Evolutionary conservation across 2,329 filamentous ascomycete species (phyloP), one percentile per base, ranked within the genome.

Genomic region (Aureobasidium zeae): DNA sequence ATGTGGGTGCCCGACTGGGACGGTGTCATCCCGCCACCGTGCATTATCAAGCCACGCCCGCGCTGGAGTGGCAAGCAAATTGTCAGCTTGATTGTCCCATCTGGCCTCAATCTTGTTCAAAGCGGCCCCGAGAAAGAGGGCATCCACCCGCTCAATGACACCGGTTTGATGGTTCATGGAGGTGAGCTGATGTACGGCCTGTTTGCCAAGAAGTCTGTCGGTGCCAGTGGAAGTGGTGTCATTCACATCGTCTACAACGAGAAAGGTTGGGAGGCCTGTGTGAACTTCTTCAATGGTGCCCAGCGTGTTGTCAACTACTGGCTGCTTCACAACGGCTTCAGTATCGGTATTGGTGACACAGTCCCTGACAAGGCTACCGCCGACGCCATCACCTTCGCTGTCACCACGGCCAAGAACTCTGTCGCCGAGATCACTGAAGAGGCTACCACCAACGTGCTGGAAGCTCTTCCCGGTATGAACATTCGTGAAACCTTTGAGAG

Each of bases 61-160:
- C 80, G 87, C 53, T 99, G 91, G 91, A 96, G 89, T 39, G 91
- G 91, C 55, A 99, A 99, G 68, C 91, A 99, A 67, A 81, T 99
- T 52, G 80, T 94, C 59, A 95, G 88, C 65, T 78, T 96, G 78
- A 79, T 91, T 46, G 83, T 98, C 51, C 89, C 91, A 12, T 72
- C 78, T 44, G 86, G 87, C 51, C 80, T 98, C 54, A 96, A 88
- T 60, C 73, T 81, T 48, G 55, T 89, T 34, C 76, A 81, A 47
- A 70, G 77, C 33, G n/a, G n/a, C n/a, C n/a, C n/a, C n/a, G 53
- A 52, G 10, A 51, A 52, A 46, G 70, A 73, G 44, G 65, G 76
- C 66, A 61, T 73, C 63, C 69, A 66, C 39, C 82, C 85, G 9
- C 63, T 81, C 21, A 77, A 74, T 49, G 89, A 95, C 57, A 80